Conservation (phyloP, 768 basidiomycete genomes). For the Lactarius hatsudake region DNA sequence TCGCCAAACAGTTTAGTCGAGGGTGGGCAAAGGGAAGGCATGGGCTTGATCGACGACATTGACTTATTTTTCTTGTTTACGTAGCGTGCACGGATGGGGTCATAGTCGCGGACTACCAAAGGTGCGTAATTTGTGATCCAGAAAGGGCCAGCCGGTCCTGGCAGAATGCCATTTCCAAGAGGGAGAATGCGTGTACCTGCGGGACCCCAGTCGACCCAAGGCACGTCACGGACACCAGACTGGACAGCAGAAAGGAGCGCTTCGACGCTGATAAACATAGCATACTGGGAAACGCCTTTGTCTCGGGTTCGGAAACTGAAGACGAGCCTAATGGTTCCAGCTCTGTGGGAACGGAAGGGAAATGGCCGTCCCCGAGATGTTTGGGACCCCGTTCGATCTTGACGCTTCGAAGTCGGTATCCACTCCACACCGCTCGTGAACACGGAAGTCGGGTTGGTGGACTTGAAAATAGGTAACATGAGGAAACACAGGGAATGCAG, state of each 20-base stretch:
- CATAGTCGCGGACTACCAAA: conserved; percentile 16
- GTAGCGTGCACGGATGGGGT: background rate
- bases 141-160: conserved; percentile 12
- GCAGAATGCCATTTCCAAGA: background rate
- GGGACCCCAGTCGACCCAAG: conserved; percentile 18
- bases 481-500: conserved; percentile 8
- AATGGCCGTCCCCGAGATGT: conserved; percentile 1
- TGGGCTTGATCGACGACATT: background rate
- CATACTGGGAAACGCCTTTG: background rate
- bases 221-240: background rate
- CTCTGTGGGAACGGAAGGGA: conserved; percentile 16
- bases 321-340: conserved; percentile 5
- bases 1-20: conserved; percentile 1
- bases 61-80: background rate
- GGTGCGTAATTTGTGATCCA: conserved; percentile 12
- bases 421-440: conserved; percentile 4
- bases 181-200: conserved; percentile 7
- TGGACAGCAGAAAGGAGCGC: background rate
- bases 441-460: background rate
- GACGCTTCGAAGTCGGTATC: conserved; percentile 3
- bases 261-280: conserved; percentile 10
- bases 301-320: background rate
- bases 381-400: background rate
- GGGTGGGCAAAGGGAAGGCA: background rate
- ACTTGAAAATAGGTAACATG: background rate